Percentiles rank a stretch among this genome's conserved stretches.
Conservation (phyloP, 495 filamentous ascomycete species). For the Penicillium alfredii region DNA sequence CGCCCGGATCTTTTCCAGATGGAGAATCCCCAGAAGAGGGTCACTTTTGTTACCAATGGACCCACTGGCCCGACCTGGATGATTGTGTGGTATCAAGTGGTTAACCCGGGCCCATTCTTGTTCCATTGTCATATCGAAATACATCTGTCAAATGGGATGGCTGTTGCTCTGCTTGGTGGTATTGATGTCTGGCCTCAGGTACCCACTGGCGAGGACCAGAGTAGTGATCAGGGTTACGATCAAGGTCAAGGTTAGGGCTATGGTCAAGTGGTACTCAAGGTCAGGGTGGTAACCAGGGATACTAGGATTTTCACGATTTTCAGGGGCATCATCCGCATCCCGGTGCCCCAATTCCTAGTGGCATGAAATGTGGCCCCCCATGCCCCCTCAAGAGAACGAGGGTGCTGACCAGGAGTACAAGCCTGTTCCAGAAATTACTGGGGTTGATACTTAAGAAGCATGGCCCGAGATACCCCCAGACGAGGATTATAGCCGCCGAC, state of each 20-base stretch:
- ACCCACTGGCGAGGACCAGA: slow-evolving; percentile 17
- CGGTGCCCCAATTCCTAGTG: no score
- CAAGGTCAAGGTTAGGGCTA: no score
- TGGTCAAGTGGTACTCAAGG: neutral
- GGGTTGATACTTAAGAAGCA: no score
- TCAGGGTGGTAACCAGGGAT: neutral
- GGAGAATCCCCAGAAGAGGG: slow-evolving; percentile 40
- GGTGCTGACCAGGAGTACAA: no score
- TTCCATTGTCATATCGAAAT: slow-evolving; percentile 50
- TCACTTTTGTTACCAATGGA: slow-evolving; percentile 35
- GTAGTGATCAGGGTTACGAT: neutral
- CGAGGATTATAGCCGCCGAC: no score
- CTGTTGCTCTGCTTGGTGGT: slow-evolving; percentile 44
- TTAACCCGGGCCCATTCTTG: slow-evolving; percentile 46
- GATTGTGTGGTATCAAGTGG: slow-evolving; percentile 48
- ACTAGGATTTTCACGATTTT: no score
- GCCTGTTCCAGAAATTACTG: no score
- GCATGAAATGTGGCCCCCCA: no score
- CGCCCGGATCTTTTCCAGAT: slow-evolving; percentile 40
- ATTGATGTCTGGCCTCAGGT: slow-evolving; percentile 43
- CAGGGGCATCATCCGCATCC: no score
- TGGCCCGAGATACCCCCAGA: no score
- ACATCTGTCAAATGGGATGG: slow-evolving; percentile 47
- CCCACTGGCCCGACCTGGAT: slow-evolving; percentile 23
- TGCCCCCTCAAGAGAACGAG: no score